Evolutionary conservation across 208 protist genomes (phyloP).

Genomic region (Acanthamoeba castellanii): DNA sequence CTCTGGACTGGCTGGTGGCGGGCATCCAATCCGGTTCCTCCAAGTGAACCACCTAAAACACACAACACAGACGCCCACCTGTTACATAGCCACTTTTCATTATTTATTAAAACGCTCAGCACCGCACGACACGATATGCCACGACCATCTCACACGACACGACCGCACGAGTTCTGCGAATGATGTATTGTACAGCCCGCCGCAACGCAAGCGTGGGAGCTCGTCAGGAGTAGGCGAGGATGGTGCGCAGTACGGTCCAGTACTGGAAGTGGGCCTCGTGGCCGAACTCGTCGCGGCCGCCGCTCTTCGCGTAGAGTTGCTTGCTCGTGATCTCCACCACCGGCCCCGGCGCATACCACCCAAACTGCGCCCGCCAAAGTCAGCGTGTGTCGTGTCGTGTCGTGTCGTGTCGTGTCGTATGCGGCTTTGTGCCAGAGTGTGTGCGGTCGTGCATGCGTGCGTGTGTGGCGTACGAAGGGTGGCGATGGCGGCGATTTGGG

Average conservation of each 20-base stretch:
- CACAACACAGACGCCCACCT: background rate
- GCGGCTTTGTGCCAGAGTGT: no score
- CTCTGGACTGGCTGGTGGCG: conserved; percentile 34
- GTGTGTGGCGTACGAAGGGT: conserved; percentile 60
- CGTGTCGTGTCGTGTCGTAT: no score
- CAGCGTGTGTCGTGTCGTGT: background rate
- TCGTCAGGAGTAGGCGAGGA: conserved; percentile 31
- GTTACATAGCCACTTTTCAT: no score
- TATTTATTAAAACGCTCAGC: no score
- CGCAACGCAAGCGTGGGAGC: background rate
- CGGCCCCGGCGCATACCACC: conserved; percentile 46
- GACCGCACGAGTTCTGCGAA: no score
- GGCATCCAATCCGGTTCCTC: background rate
- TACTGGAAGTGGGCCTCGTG: conserved; percentile 60
- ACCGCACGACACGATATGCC: no score
- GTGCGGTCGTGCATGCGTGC: no score
- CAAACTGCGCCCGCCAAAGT: conserved; percentile 14
- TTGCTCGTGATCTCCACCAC: conserved; percentile 46
- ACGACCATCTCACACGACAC: no score
- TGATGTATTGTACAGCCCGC: background rate
- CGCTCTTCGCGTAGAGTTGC: background rate
- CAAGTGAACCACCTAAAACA: background rate
- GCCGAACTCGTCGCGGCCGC: background rate
- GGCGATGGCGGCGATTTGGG: conserved; percentile 60
- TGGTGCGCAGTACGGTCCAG: conserved; percentile 53